Conservation (phyloP, 169 alveolate species). For the Plasmodium malariae region DNA sequence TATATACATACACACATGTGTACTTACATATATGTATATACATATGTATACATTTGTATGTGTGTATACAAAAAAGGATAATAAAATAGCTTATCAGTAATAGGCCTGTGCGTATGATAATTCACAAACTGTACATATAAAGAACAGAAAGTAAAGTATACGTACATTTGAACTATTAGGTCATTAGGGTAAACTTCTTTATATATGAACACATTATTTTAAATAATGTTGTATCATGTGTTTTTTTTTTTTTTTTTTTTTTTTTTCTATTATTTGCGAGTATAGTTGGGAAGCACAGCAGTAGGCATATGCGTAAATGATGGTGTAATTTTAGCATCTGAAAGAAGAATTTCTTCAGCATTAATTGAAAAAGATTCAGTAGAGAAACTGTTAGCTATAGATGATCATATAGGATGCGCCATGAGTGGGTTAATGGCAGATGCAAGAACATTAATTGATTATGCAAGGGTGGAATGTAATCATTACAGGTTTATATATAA, state of each 20-base stretch:
- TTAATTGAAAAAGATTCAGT: constrained; percentile 93
- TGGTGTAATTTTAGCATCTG: constrained; percentile 98
- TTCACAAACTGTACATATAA: too few species aligned
- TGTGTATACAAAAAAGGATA: too few species aligned
- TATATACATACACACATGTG: not conserved
- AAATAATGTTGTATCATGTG: too few species aligned
- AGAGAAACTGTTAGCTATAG: constrained; percentile 96
- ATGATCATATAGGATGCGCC: constrained; percentile 97
- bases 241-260: not conserved
- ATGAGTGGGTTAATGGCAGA: constrained; percentile 98
- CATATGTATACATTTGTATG: too few species aligned
- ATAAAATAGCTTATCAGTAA: too few species aligned
- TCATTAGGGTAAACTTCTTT: too few species aligned
- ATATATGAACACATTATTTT: too few species aligned
- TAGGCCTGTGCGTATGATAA: too few species aligned
- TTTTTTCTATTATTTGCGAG: not conserved
- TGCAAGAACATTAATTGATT: constrained; percentile 98
- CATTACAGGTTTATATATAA: constrained; percentile 96
- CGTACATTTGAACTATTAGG: too few species aligned
- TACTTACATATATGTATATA: not conserved
- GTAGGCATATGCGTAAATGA: constrained; percentile 96
- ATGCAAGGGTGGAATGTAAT: constrained; percentile 98
- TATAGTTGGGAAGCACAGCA: constrained; percentile 98
- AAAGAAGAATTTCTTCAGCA: constrained; percentile 92
- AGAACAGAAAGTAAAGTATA: too few species aligned